Conservation (phyloP, 2,329 filamentous ascomycete species). For the Microsporum ferrugineum region DNA sequence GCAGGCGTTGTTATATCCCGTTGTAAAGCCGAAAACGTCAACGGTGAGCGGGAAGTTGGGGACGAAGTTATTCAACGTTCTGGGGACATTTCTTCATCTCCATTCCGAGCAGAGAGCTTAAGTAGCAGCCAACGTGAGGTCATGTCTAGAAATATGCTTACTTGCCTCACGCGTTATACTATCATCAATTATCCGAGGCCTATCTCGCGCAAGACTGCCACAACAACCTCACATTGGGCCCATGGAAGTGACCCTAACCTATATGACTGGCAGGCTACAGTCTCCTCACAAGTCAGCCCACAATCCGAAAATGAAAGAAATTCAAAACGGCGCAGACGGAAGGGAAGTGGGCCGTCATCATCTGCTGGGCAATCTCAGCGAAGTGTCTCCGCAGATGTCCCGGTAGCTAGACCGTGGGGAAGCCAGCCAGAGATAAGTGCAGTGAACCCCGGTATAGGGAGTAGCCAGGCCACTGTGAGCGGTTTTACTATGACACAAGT, state of each 20-base stretch:
- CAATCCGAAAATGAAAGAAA: neutral
- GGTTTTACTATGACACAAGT: constrained; percentile 31
- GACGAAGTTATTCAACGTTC: neutral
- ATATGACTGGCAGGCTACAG: constrained; percentile 26
- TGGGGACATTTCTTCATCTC: neutral
- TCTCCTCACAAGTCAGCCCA: neutral
- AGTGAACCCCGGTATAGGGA: constrained; percentile 15
- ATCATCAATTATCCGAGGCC: constrained; percentile 18
- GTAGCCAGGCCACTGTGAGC: constrained; percentile 27
- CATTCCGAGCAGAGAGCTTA: neutral
- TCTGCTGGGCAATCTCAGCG: neutral
- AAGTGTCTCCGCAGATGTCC: neutral
- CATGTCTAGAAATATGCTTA: neutral
- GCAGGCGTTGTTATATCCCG: constrained; percentile 20
- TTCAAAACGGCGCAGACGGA: neutral
- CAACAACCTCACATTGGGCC: constrained; percentile 29
- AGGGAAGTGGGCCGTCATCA: neutral
- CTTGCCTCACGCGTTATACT: constrained; percentile 23
- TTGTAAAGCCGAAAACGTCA: neutral
- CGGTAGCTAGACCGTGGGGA: constrained; percentile 8
- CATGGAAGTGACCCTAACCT: constrained; percentile 22
- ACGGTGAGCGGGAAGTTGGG: neutral
- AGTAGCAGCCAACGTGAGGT: neutral
- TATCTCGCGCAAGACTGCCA: constrained; percentile 18
- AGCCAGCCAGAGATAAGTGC: constrained; percentile 10